These are phyloP conservation scores for Calonectria honghensis DNA, from an alignment of 2,329 filamentous ascomycete species.

Conservation along the genomic window DNA sequence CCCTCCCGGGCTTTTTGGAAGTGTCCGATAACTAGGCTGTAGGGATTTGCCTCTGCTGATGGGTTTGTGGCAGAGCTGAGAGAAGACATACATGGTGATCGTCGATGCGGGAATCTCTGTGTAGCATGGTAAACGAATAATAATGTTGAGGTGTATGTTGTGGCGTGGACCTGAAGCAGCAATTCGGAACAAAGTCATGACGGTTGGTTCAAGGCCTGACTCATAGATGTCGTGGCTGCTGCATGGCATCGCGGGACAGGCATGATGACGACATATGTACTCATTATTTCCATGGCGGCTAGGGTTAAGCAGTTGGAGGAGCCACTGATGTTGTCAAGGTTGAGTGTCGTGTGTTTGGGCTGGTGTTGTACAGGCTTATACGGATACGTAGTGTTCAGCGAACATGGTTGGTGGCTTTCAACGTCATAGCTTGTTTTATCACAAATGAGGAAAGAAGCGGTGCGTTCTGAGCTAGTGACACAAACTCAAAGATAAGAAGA, in stretches of 20 bases:
- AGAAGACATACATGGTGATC: constrained; percentile 1
- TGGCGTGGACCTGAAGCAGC: constrained; percentile 1
- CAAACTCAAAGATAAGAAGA: background rate
- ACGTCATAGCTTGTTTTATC: background rate
- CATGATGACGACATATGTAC: background rate
- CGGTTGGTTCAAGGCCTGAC: background rate
- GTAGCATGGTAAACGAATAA: background rate
- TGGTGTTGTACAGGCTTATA: background rate
- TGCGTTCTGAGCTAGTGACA: background rate
- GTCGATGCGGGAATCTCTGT: background rate
- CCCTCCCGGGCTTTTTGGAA: background rate
- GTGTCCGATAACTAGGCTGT: background rate
- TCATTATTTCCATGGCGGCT: background rate
- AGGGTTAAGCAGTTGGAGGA: background rate
- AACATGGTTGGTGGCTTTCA: background rate
- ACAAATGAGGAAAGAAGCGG: background rate
- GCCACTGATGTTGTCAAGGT: background rate
- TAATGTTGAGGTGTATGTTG: background rate
- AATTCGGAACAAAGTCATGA: background rate
- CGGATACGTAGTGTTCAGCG: background rate
- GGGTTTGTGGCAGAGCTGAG: background rate
- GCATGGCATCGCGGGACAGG: background rate
- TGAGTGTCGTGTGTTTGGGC: background rate
- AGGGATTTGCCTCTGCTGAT: background rate
- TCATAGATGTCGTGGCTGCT: background rate